Base-by-base conservation (phyloP, 495 filamentous ascomycete genomes). In the Ramalina intermedia region DNA sequence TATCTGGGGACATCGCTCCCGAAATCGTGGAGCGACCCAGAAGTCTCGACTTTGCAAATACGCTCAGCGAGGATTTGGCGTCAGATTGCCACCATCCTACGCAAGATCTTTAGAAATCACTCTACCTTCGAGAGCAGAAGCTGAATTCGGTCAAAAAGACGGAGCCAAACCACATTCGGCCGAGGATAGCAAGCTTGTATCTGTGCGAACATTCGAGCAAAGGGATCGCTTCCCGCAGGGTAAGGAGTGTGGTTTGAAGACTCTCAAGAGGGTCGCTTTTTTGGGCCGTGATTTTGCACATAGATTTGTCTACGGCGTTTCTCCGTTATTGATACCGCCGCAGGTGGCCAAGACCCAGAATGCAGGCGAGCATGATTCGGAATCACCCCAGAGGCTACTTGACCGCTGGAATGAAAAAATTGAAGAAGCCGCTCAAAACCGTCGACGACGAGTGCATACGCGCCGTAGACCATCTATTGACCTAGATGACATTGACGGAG, bases 1-100 rank as follows among this genome's bases (percentile, higher is more conserved):
- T 6, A 49, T 66, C 16, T 58, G 64, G 48, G 64, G 64, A 1
- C 65, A 67, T 33, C 61, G 62, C 37, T 52, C 63, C 17, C 49
- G 56, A 14, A 54, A 62, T 44, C 61, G 64, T 0, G 63, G 62
- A 1, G 60, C 55, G 21, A 56, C 62, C 0, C 65, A 61, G 45
- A 54, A 62, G 9, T 36, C 20, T 2, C 56, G 64, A 4, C 35
- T 66, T 21, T 61, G 60, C 39, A 63, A 65, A 43, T 66, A 66
- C 24, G 63, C 62, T 20, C 53, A 58, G 12, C 55, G 62, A 37
- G 63, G 63, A 1, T 66, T 66, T 26, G 63, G 63, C 8, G 17
- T 66, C 7, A 52, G 62, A 2, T 58, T 66, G 5, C 38, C 62
- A 16, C 54, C 61, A 8, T 62, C 59, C 16, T 64, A 61, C 44